Conservation (phyloP, 2,329 filamentous ascomycete species). For the Claviceps sp. region DNA sequence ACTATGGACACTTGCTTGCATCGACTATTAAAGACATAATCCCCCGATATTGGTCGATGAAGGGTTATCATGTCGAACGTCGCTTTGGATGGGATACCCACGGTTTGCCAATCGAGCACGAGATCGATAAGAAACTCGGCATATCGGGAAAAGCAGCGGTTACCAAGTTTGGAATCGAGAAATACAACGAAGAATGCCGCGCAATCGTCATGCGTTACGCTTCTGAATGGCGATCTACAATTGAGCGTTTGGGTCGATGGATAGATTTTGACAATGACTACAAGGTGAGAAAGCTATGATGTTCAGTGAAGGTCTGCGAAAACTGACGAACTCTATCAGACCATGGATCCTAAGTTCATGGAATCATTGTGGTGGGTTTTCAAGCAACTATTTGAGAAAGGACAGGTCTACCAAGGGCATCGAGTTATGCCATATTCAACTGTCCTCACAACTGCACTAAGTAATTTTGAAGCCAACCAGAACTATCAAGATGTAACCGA, state of each 20-base stretch:
- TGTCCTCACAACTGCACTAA: slow-evolving; percentile 74
- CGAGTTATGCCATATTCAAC: slow-evolving; percentile 94
- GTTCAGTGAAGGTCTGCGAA: neutral
- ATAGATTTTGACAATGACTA: slow-evolving; percentile 98
- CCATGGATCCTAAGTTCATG: slow-evolving; percentile 93
- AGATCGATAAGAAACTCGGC: slow-evolving; percentile 91
- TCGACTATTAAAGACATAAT: slow-evolving; percentile 98
- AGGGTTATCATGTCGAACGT: slow-evolving; percentile 81
- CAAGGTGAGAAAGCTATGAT: slow-evolving; percentile 42
- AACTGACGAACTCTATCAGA: slow-evolving; percentile 30
- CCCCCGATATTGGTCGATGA: slow-evolving; percentile 94
- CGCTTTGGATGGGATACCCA: slow-evolving; percentile 94
- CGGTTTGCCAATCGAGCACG: slow-evolving; percentile 87
- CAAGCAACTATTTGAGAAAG: slow-evolving; percentile 84
- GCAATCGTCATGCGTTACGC: slow-evolving; percentile 90
- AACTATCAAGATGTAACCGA: slow-evolving; percentile 92
- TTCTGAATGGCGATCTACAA: slow-evolving; percentile 73
- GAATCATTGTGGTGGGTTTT: slow-evolving; percentile 96
- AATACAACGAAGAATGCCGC: slow-evolving; percentile 84
- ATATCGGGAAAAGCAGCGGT: slow-evolving; percentile 83
- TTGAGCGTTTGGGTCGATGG: slow-evolving; percentile 84
- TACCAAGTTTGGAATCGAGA: slow-evolving; percentile 68
- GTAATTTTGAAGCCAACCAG: slow-evolving; percentile 86
- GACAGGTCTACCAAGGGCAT: slow-evolving; percentile 77
- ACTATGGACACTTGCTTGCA: slow-evolving; percentile 64